Evolutionary conservation across 2,329 filamentous ascomycete genomes (phyloP), one percentile per base, ranked within the genome.

Genomic region (Alternaria sp.): DNA sequence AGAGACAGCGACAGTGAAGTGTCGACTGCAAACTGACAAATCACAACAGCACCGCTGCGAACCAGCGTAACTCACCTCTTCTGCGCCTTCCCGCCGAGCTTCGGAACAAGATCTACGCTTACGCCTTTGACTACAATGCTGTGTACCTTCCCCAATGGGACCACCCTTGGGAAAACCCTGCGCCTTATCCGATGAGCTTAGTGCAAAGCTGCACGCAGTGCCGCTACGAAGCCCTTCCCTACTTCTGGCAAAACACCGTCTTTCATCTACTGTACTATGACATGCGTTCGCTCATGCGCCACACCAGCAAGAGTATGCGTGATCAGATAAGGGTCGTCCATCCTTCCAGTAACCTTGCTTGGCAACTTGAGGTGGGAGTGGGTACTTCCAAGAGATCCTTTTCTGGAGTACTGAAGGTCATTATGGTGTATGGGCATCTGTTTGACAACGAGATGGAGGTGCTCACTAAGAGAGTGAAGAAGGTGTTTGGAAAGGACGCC

Each of bases 41-140:
- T 6, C 4, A 1, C 21, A 2, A 26, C 1, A 47, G 54, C 9
- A 47, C 54, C 11, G 25, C 17, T 17, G n/a, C 17, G 1, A 57
- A 57, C 40, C 40, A 47, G 40, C 26, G 7, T 19, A 19, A 15
- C 54, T 57, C 54, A 2, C 26, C 44, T 13, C 43, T 57, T 4
- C 19, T 57, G 8, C 43, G 54, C 44, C 54, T 57, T 6, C 54
- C 43, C 0, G 43, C 26, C 6, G 54, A 57, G 19, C 7, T 57
- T 0, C 26, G 54, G 0, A 57, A 57, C 17, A 32, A 6, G 3
- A 57, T 57, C 9, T 57, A 47, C 4, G 4, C 8, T 0, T 32
- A 36, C 2, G 13, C 2, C 0, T 32, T 32, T 6, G 21, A 47
- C 6, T 4, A n/a, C 0, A 40, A 40, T 0, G 0, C n/a, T n/a